Base-by-base conservation (phyloP, 495 filamentous ascomycete species). In the Penicillium cinerascens region DNA sequence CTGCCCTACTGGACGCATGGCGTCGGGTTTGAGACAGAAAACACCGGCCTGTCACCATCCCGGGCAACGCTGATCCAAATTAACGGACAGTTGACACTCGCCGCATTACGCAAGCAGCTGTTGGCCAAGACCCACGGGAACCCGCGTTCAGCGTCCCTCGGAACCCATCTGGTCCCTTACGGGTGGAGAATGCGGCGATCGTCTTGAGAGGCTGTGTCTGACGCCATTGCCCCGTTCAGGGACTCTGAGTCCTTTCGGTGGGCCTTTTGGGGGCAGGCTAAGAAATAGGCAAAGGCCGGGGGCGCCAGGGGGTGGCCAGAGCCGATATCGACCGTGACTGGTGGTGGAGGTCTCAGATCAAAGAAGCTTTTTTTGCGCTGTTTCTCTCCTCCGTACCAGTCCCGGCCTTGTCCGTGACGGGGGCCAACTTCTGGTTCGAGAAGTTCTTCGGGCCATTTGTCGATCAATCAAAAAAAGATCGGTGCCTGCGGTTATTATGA, bases 101-200 rank as follows among this genome's bases (percentile, higher is more conserved):
- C 37, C 43, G 63, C 69, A 71, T 74, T 74, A 74, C 71, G 71
- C 71, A 74, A 74, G 71, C 71, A 69, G 61, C 47, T 63, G 49
- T 57, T 52, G 55, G 65, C 58, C 56, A 60, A 56, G 71, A 58
- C 69, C 68, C 55, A 65, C 57, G 50, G 46, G 27, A 51, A 66
- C 69, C 68, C 66, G 68, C 66, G 61, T 62, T 67, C 68, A 63
- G 65, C 58, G 55, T 58, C 63, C 66, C 54, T 65, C 58, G 65
- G 69, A 68, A 44, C 47, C 59, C 58, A 56, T 47, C 56, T 54
- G 66, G 70, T 72, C 72, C 72, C 68, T 73, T 70, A 65, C 64
- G 43, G 63, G 71, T 75, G 72, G 70, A 61, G 70, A 69, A 71
- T 68, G 68, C 65, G 66, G 60, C 72, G 70, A 75, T 75, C 72